Percentiles rank a stretch among this genome's conserved stretches.
Conservation (phyloP, 371 early-diverging fungal genomes). For the Mortierella sp. region DNA sequence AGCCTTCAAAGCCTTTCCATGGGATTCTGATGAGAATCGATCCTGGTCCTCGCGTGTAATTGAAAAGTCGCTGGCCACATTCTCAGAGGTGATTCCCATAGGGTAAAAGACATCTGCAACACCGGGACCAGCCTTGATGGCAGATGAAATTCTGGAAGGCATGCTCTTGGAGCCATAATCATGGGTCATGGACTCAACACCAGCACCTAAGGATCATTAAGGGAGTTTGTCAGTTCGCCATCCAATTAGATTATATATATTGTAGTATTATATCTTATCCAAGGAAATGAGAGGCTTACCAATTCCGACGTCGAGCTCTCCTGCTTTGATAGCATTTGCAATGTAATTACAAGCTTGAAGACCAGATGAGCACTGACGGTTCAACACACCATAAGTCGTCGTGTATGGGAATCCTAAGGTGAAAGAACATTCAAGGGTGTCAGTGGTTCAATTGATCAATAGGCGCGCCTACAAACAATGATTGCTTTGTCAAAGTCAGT, state of each 20-base stretch:
- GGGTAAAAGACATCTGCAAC: conserved; percentile 87
- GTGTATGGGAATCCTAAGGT: conserved; percentile 49
- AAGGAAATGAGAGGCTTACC: conserved; percentile 17
- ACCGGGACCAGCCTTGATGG: conserved; percentile 73
- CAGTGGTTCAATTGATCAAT: too few species aligned
- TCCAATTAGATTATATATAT: background rate
- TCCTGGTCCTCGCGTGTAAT: conserved; percentile 92
- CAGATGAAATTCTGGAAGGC: conserved; percentile 74
- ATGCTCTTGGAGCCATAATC: conserved; percentile 42
- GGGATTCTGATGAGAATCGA: conserved; percentile 85
- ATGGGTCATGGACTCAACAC: conserved; percentile 58
- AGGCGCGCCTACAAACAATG: too few species aligned
- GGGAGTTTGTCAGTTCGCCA: background rate
- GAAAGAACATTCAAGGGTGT: background rate
- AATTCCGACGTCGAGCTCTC: conserved; percentile 57
- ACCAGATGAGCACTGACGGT: conserved; percentile 57
- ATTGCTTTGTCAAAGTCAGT: too few species aligned
- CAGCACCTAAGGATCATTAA: conserved; percentile 34
- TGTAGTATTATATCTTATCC: background rate
- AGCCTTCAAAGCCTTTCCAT: conserved; percentile 85
- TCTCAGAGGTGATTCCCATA: conserved; percentile 97
- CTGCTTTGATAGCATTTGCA: conserved; percentile 56
- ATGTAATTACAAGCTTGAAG: conserved; percentile 54
- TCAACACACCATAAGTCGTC: conserved; percentile 44
- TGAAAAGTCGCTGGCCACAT: conserved; percentile 90